Evolutionary conservation across 345 rosid genomes (phyloP).

Genomic region (Salix purpurea): DNA sequence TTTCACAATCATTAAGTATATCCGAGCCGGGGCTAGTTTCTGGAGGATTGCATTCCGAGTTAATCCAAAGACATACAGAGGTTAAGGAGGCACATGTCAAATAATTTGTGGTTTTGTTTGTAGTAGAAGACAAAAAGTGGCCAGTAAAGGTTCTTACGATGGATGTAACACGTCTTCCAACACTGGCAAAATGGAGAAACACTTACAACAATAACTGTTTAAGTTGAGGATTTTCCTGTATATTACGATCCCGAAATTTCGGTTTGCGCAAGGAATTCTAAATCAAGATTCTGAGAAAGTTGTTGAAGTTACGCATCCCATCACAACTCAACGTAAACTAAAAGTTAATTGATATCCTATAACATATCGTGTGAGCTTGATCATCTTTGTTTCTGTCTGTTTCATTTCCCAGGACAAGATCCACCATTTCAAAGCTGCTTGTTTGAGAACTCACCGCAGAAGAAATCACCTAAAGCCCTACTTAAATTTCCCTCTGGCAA

Average conservation of each 20-base stretch:
- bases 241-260: not conserved
- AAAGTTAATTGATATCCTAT: not conserved
- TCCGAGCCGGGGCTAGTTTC: not conserved
- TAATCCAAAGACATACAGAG: not conserved
- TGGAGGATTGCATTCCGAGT: not conserved
- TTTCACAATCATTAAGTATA: not conserved
- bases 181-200: not conserved
- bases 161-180: not conserved
- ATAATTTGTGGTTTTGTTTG: not conserved
- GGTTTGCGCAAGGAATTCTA: not conserved
- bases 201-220: not conserved
- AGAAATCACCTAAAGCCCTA: conserved; percentile 2
- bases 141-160: not conserved
- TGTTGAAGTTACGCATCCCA: not conserved
- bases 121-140: not conserved
- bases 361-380: conserved; percentile 14
- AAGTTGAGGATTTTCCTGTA: not conserved
- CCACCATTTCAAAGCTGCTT: conserved; percentile 12
- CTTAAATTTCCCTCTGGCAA: not conserved
- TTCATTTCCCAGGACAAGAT: conserved; percentile 3
- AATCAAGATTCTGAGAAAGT: not conserved
- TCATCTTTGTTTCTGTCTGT: conserved; percentile 3
- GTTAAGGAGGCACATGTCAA: not conserved
- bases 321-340: too few species aligned
- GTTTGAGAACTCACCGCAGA: not conserved